phyloP scores from a whole-genome alignment of 441 rosid species.

The Capsella rubella region DNA sequence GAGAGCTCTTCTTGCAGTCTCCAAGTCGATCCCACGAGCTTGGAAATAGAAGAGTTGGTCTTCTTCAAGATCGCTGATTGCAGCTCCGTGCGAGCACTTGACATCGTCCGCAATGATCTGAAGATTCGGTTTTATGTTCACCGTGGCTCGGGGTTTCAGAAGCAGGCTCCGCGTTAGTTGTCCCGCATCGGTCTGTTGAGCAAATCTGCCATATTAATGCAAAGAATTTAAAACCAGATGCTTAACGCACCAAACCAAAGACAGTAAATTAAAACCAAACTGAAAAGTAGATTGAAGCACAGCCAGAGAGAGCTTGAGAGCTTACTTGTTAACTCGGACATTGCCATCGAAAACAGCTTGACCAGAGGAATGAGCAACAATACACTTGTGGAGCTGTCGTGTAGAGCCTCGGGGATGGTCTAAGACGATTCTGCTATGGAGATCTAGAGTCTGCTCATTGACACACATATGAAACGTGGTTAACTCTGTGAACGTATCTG shows the following conservation, averaged over 20 bases:
- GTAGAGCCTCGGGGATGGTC: constrained; percentile 89
- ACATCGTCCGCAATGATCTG: constrained; percentile 90
- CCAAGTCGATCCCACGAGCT: constrained; percentile 80
- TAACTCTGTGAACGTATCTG: constrained; percentile 75
- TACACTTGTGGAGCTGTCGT: constrained; percentile 90
- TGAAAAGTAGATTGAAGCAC: not conserved
- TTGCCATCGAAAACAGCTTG: constrained; percentile 97
- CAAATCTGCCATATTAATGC: constrained; percentile 54
- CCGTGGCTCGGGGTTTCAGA: constrained; percentile 82
- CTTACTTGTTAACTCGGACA: constrained; percentile 81
- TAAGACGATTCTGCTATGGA: constrained; percentile 80
- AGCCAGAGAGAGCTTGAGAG: not conserved
- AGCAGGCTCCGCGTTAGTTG: constrained; percentile 87
- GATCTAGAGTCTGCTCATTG: constrained; percentile 78
- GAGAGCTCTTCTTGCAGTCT: constrained; percentile 84
- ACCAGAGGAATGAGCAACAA: constrained; percentile 84
- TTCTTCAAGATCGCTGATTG: constrained; percentile 89
- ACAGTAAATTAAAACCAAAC: not conserved
- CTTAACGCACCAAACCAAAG: not conserved
- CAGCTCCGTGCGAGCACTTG: constrained; percentile 97
- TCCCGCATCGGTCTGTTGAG: constrained; percentile 90
- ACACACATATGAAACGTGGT: constrained; percentile 78
- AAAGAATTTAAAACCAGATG: not conserved
- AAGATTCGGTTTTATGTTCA: constrained; percentile 90
- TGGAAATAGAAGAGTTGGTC: constrained; percentile 86